Base-by-base conservation (phyloP, 495 filamentous ascomycete species). In the Clavariopsis aquatica region DNA sequence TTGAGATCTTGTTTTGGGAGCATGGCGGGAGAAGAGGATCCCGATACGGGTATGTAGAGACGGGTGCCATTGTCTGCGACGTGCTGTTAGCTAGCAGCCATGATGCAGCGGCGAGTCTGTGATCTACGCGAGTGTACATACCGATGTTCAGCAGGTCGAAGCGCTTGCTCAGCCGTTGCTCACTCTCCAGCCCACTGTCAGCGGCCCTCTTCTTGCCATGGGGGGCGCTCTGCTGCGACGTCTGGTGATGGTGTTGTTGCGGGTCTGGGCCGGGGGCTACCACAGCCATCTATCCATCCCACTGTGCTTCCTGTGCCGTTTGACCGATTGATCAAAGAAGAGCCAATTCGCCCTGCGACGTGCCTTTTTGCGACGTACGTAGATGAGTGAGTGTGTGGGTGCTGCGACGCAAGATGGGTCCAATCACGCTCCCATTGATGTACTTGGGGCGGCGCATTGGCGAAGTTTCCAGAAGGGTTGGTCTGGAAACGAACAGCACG, bases 141-240 rank as follows among this genome's bases (percentile, higher is more conserved):
- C 91, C 88, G 55, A 97, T 79, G 74, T 92, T 89, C 20, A 98
- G 83, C 55, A 86, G 78, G 70, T 89, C 87, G 74, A 98, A 82
- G 68, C 87, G 82, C 78, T 98, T 98, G 38, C 85, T 84, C 24
- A 92, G 78, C 22, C 87, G 81, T 71, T 77, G 76, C 45, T 74
- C 72, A 60, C 70, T 65, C 57, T 76, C 74, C 60, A 78, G 57
- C 27, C 26, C 62, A 38, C 57, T 54, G 9, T 71, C 65, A 6
- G 66, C 70, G 8, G 52, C 31, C 22, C 72, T 52, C 57, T 74
- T 75, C 55, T 52, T 62, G 52, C 56, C 68, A 52, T 65, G 57
- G 26, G 38, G 56, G 7, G 53, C 27, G 55, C 19, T 58, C 24
- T 29, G 60, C 27, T 49, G 41, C 24, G 20, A 22, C 24, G 53